Evolutionary conservation across 2,329 filamentous ascomycete genomes (phyloP).

Genomic region (Botrytis elliptica): DNA sequence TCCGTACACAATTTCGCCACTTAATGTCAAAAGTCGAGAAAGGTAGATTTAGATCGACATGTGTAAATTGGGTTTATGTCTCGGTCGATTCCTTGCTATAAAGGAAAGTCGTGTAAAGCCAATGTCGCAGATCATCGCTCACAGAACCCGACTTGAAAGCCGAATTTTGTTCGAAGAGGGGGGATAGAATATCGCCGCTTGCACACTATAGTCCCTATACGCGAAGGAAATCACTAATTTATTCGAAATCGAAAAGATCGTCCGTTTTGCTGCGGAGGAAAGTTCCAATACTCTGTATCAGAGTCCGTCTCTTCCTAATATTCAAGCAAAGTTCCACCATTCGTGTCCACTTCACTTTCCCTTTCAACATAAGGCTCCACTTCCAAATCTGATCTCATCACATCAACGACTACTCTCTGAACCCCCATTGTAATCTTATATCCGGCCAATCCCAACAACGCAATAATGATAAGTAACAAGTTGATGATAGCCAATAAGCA

Average conservation of each 20-base stretch:
- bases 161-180: background rate
- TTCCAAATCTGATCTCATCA: conserved; percentile 26
- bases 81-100: background rate
- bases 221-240: background rate
- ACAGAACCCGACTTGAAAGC: background rate
- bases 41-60: no score
- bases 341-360: conserved; percentile 16
- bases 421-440: conserved; percentile 31
- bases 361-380: conserved; percentile 22
- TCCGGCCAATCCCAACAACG: conserved; percentile 33
- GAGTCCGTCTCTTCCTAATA: background rate
- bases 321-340: background rate
- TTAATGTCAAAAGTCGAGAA: background rate
- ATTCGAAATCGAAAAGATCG: background rate
- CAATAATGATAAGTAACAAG: conserved; percentile 33
- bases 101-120: background rate
- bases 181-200: background rate
- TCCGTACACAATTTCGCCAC: background rate
- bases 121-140: background rate
- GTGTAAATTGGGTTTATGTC: background rate
- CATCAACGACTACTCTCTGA: conserved; percentile 24
- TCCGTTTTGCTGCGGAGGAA: background rate
- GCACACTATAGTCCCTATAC: background rate
- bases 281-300: no score
- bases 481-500: conserved; percentile 35